Evolutionary conservation across 164 flowering plant genomes (phyloP).

Genomic region (Echeveria elegans): DNA sequence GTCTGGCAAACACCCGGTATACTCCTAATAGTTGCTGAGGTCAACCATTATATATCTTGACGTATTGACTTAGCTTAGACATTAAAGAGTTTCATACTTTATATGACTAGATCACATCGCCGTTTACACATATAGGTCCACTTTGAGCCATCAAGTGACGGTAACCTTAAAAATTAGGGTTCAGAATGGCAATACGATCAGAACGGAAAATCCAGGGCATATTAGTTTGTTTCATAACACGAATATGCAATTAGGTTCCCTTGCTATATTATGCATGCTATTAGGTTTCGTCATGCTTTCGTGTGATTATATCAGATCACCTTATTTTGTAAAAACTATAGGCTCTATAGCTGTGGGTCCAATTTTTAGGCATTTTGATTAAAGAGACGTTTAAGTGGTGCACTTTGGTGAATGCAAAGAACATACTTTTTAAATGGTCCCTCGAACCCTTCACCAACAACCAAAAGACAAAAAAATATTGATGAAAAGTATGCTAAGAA

Average conservation of each 20-base stretch:
- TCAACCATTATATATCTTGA: neutral
- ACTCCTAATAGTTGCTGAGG: neutral
- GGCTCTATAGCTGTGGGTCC: neutral
- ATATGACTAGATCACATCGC: no score
- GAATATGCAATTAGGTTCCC: no score
- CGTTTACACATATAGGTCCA: no score
- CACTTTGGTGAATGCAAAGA: constrained; percentile 25
- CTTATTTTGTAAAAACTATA: constrained; percentile 6
- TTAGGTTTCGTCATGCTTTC: constrained; percentile 68
- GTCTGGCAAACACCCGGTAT: neutral
- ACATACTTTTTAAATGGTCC: neutral
- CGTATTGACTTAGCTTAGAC: no score
- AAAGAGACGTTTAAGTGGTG: constrained; percentile 30
- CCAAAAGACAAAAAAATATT: constrained; percentile 11
- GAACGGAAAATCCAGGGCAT: neutral
- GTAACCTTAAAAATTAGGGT: neutral
- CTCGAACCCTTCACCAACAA: constrained; percentile 11
- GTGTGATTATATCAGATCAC: constrained; percentile 24
- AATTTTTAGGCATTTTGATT: constrained; percentile 14
- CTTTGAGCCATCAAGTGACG: no score
- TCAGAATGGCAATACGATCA: neutral
- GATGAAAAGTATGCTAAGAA: constrained; percentile 4
- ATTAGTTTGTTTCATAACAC: no score
- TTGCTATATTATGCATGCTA: no score
- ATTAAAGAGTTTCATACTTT: no score